Evolutionary conservation across 2,329 filamentous ascomycete genomes (phyloP), one percentile per base, ranked within the genome.

Genomic region (Septoria linicola): DNA sequence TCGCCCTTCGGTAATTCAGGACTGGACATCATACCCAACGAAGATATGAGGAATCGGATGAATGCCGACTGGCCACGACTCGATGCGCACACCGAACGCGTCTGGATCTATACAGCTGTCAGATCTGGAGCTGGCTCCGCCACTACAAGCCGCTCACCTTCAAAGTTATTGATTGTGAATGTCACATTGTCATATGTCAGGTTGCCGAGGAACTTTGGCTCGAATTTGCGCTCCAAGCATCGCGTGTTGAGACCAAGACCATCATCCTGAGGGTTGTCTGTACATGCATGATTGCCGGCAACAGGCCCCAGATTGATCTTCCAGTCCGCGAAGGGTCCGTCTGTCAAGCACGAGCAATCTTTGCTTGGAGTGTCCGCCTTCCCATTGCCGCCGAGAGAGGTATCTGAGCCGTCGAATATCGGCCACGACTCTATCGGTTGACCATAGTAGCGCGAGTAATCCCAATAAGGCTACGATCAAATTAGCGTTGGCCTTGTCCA

Each of bases 261-360:
- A 21, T 64, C 63, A 40, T 61, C 61, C 23, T 53, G 39, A 11
- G 55, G 53, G 43, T 63, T 62, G 13, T 57, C 56, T 17, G 17
- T 37, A 14, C 52, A 50, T 10, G 32, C 36, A n/a, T 35, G 20
- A 3, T 34, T 45, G 8, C 36, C 46, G 3, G 53, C 47, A 8
- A 44, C 41, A 3, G 64, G 64, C 3, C 64, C 64, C n/a, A 67
- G 53, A 34, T 65, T 57, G 40, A 65, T 48, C 8, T 44, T 57
- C 53, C 52, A 63, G 59, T 80, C 70, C 55, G 70, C 72, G 64
- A 81, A 78, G 0, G 78, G 78, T 0, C 79, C 79, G 0, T 68
- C 69, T 8, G 62, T 70, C 3, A 83, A 70, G 61, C 79, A 82
- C 2, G 78, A 79, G 34, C 79, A 79, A 25, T 25, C 14, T 79